Percentiles rank a stretch among this genome's conserved stretches.
Conservation (phyloP, 2,329 filamentous ascomycete genomes). For the Biscogniauxia sp. region DNA sequence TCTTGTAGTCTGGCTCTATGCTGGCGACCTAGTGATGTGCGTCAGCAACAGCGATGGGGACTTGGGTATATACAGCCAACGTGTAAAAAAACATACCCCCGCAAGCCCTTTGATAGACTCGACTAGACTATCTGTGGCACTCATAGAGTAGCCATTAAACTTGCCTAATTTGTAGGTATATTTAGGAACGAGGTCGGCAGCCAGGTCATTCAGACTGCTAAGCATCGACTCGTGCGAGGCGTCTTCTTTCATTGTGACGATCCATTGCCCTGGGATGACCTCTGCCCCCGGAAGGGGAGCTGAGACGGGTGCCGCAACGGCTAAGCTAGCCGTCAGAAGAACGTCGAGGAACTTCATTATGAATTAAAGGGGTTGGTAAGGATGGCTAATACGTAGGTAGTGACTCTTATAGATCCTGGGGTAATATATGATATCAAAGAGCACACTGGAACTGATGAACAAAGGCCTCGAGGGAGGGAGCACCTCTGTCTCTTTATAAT, state of each 20-base stretch:
- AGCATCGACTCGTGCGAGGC: conserved; percentile 9
- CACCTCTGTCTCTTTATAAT: background rate
- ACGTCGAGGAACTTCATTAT: conserved; percentile 26
- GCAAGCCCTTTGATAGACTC: conserved; percentile 19
- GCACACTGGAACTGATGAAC: background rate
- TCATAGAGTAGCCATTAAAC: conserved; percentile 28
- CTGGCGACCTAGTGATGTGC: conserved; percentile 22
- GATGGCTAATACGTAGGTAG: background rate
- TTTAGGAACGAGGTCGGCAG: conserved; percentile 16
- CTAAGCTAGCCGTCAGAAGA: conserved; percentile 18
- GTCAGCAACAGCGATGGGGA: conserved; percentile 1
- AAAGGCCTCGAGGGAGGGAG: background rate
- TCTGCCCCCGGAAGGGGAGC: conserved; percentile 18
- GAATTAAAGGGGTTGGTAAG: background rate
- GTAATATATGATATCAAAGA: background rate
- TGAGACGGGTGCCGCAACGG: conserved; percentile 25
- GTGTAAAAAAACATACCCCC: conserved; percentile 16
- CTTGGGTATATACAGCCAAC: background rate
- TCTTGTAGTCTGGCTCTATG: conserved; percentile 24
- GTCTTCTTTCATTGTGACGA: conserved; percentile 29
- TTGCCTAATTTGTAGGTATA: conserved; percentile 25
- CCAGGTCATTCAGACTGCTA: conserved; percentile 6
- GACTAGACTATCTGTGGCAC: conserved; percentile 23
- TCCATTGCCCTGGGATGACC: conserved; percentile 27
- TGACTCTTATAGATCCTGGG: background rate